Evolutionary conservation across 192 early-diverging fungal genomes (phyloP), one percentile per base, ranked within the genome.

Genomic region (Funneliformis geosporum): DNA sequence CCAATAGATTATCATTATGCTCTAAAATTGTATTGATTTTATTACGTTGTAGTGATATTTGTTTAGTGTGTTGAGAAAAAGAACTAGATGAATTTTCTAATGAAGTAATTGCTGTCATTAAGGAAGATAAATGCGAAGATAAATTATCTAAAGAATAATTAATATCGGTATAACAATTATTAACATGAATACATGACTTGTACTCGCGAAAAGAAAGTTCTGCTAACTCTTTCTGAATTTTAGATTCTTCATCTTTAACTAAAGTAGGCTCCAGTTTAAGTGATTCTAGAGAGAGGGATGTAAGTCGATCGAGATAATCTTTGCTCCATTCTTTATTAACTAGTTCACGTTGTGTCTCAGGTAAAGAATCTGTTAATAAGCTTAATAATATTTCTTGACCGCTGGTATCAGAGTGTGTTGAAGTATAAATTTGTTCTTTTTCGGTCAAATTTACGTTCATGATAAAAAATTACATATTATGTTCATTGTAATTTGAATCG

Each of bases 161-260:
- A 28, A 90, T 85, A 27, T 86, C 82, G 5, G 84, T 70, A 65
- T 86, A 86, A 76, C 90, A 91, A 8, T 82, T 85, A 77, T 92
- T 88, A 66, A 91, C 90, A n/a, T 86, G 78, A 75, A 93, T 85
- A 83, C 93, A 92, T 9, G 90, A 84, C 10, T 89, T 85, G 73
- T 93, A 94, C 55, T 95, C 91, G 25, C 82, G 70, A 79, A 90
- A 92, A 1, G 92, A 92, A 18, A 95, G 82, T 28, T 87, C 85
- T 21, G 90, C 87, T 28, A 94, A 87, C 73, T 92, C 88, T 25
- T 82, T 73, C 47, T 91, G 85, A 27, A 91, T 82, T 50, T 87
- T 86, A 16, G 79, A 67, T 55, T 90, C 84, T 62, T 92, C 89
- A 23, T 82, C 81, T n/a, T 81, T 70, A 12, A 94, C 80, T 16